A percentile compares a stretch with the other conserved stretches of the same genome.
Evolutionary conservation across 2,329 filamentous ascomycete species (phyloP).

Genomic region (Sporothrix curviconia): DNA sequence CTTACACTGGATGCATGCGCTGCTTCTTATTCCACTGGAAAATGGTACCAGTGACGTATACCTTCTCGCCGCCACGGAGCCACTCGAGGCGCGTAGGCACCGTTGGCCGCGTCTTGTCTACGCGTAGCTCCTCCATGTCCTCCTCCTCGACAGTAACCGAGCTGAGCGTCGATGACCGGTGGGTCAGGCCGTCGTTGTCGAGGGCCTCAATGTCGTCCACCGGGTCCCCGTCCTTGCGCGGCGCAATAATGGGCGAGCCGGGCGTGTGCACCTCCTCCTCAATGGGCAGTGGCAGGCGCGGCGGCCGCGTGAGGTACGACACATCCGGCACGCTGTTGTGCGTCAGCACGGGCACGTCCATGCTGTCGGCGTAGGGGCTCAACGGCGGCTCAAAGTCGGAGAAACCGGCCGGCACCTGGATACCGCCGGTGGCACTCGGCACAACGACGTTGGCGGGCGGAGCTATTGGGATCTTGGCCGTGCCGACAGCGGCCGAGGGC

Average conservation of each 20-base stretch:
- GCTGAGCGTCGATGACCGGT: slow-evolving; percentile 53
- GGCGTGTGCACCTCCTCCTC: slow-evolving; percentile 86
- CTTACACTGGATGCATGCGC: slow-evolving; percentile 77
- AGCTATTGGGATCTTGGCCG: slow-evolving; percentile 21
- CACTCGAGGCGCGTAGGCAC: slow-evolving; percentile 84
- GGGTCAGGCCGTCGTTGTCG: slow-evolving; percentile 41
- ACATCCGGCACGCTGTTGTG: slow-evolving; percentile 57
- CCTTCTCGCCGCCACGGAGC: slow-evolving; percentile 74
- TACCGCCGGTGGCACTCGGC: not conserved
- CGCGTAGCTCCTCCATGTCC: slow-evolving; percentile 72
- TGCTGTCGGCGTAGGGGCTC: slow-evolving; percentile 27
- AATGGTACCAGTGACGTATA: slow-evolving; percentile 96
- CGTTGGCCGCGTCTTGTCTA: slow-evolving; percentile 67
- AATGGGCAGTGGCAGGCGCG: slow-evolving; percentile 84
- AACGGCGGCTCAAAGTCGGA: slow-evolving; percentile 26
- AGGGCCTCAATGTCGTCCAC: slow-evolving; percentile 49
- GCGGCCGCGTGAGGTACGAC: slow-evolving; percentile 64
- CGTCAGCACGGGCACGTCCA: slow-evolving; percentile 39
- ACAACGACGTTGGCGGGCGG: not conserved
- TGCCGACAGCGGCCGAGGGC: not conserved
- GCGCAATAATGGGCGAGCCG: slow-evolving; percentile 78
- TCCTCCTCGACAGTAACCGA: slow-evolving; percentile 45
- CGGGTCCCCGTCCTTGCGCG: slow-evolving; percentile 51
- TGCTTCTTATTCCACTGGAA: slow-evolving; percentile 97
- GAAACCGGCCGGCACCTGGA: slow-evolving; percentile 18